Evolutionary conservation across 2,329 filamentous ascomycete species (phyloP).

Genomic region (Botryotinia calthae): DNA sequence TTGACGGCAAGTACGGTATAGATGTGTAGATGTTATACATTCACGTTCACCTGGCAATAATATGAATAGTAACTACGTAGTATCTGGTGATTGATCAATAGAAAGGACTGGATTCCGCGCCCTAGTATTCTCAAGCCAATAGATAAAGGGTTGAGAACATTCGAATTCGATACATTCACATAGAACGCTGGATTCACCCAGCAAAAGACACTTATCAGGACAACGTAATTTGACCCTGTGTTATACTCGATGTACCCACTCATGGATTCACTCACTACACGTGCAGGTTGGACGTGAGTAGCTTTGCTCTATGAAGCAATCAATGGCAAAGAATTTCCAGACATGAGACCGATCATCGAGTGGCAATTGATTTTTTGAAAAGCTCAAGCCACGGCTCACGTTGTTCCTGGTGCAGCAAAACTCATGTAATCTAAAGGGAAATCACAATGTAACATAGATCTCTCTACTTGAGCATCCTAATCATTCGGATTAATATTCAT

Average conservation of each 20-base stretch:
- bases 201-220: neutral
- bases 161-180: neutral
- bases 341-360: neutral
- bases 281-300: neutral
- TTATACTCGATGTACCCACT: neutral
- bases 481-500: constrained; percentile 5
- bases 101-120: too few relatives aligned
- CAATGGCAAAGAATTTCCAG: neutral
- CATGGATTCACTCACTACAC: neutral
- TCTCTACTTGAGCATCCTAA: too few relatives aligned
- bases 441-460: neutral
- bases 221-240: neutral
- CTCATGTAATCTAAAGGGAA: neutral
- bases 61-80: neutral
- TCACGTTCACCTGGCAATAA: too few relatives aligned
- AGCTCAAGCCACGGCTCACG: neutral
- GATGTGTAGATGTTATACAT: neutral
- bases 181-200: neutral
- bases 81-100: too few relatives aligned
- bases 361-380: neutral
- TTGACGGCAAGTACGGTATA: neutral
- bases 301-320: neutral
- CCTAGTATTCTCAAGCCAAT: too few relatives aligned
- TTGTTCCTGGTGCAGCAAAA: neutral
- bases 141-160: neutral